Percentiles rank a stretch among this genome's conserved stretches.
These are phyloP conservation scores for Rachicladosporium sp. DNA, from an alignment of 2,329 filamentous ascomycete species.

Conservation along the genomic window DNA sequence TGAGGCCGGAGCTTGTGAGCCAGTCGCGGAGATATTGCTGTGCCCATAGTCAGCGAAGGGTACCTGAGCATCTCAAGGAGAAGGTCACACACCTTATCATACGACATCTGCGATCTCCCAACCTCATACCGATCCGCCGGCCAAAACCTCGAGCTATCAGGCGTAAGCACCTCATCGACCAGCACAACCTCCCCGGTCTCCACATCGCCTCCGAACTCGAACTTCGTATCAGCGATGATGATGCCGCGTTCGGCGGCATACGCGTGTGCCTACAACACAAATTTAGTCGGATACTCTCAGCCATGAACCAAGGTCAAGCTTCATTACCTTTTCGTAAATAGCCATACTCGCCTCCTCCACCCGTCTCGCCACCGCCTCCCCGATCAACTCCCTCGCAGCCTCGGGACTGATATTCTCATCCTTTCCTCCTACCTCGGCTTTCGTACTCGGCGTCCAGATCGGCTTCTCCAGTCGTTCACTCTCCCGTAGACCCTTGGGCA, in stretches of 20 bases:
- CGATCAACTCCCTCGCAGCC: conserved; percentile 49
- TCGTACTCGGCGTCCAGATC: conserved; percentile 73
- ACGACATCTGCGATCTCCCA: conserved; percentile 66
- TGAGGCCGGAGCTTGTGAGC: conserved; percentile 59
- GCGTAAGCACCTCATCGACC: conserved; percentile 76
- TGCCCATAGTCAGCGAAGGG: too few relatives aligned
- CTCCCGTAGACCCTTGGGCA: conserved; percentile 56
- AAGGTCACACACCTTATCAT: conserved; percentile 52
- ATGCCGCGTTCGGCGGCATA: conserved; percentile 57
- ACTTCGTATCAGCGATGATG: conserved; percentile 67
- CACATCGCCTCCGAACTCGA: conserved; percentile 57
- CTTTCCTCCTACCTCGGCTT: conserved; percentile 65
- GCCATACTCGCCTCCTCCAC: conserved; percentile 54
- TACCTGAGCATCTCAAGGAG: too few relatives aligned
- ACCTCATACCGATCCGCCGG: conserved; percentile 57
- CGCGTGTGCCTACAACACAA: conserved; percentile 37
- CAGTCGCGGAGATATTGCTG: conserved; percentile 63
- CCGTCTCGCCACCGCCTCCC: conserved; percentile 48
- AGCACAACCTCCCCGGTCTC: conserved; percentile 56
- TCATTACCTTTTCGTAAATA: conserved; percentile 46
- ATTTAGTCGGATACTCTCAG: not conserved
- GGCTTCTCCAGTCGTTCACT: conserved; percentile 57
- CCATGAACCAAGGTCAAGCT: not conserved
- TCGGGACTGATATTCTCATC: conserved; percentile 77
- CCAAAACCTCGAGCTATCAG: conserved; percentile 72